Conservation (phyloP, 176 grass and related monocot genomes). For the Oryza brachyantha region DNA sequence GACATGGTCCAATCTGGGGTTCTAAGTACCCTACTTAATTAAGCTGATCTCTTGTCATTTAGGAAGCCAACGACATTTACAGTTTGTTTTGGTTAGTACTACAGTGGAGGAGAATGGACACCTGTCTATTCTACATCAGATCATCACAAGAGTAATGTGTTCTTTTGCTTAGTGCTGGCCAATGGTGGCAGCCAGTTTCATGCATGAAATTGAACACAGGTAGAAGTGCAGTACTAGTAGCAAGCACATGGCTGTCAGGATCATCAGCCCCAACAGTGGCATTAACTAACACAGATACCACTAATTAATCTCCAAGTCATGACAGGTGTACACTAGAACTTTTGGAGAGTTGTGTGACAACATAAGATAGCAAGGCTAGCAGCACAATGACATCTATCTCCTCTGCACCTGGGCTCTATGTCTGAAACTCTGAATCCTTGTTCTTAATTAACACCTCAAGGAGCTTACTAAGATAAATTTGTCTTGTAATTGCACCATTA, state of each 20-base stretch:
- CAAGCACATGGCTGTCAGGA: slow-evolving; percentile 7
- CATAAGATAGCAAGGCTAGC: background rate
- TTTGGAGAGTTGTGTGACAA: background rate
- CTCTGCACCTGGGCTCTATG: background rate
- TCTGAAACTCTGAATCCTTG: background rate
- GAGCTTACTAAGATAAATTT: background rate
- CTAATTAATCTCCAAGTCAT: background rate
- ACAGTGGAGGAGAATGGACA: background rate
- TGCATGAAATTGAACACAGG: background rate
- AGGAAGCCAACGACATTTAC: background rate
- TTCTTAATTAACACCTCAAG: background rate
- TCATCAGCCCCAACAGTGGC: background rate
- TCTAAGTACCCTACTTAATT: background rate
- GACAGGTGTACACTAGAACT: background rate
- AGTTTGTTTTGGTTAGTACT: background rate
- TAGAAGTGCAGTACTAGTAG: no score
- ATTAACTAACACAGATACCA: background rate
- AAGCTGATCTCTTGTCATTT: background rate
- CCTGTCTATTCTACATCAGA: background rate
- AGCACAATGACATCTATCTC: background rate
- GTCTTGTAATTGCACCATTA: background rate
- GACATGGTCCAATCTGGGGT: slow-evolving; percentile 3
- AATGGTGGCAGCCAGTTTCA: background rate
- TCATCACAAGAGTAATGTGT: no score
- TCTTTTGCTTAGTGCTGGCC: background rate